phyloP scores from a whole-genome alignment of 768 basidiomycete species.

The Mycena galopus region DNA sequence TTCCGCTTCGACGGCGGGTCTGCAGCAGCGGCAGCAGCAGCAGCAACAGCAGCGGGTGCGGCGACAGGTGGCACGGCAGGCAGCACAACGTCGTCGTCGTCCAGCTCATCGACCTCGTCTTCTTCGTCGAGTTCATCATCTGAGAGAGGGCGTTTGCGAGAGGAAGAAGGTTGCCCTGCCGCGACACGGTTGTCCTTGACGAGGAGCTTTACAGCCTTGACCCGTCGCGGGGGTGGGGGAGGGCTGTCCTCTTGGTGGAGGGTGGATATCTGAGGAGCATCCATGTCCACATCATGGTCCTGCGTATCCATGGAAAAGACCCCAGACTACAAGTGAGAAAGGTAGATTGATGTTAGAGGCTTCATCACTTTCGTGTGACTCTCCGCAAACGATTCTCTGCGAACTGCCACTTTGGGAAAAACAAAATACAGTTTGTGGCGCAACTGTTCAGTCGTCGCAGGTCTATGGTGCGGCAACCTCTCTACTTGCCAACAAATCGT shows the following conservation, averaged over 20 bases:
- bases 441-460: no score
- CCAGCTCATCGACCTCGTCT: slow-evolving; percentile 84
- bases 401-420: no score
- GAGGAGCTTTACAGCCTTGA: slow-evolving; percentile 56
- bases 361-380: slow-evolving; percentile 5
- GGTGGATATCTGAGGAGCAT: slow-evolving; percentile 86
- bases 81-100: slow-evolving; percentile 67
- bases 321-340: neutral
- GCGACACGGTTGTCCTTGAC: slow-evolving; percentile 52
- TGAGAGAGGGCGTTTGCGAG: slow-evolving; percentile 41
- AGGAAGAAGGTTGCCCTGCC: slow-evolving; percentile 35
- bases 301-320: slow-evolving; percentile 45
- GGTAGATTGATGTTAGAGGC: no score
- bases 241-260: slow-evolving; percentile 81
- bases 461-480: no score
- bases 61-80: slow-evolving; percentile 40
- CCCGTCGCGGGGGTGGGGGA: slow-evolving; percentile 65
- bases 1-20: slow-evolving; percentile 64
- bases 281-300: slow-evolving; percentile 74
- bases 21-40: slow-evolving; percentile 40
- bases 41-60: slow-evolving; percentile 42
- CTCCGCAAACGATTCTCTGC: no score
- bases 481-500: no score
- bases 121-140: slow-evolving; percentile 75
- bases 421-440: no score